Base-by-base conservation (phyloP, 495 filamentous ascomycete species). In the Lasiosphaeria hispida region DNA sequence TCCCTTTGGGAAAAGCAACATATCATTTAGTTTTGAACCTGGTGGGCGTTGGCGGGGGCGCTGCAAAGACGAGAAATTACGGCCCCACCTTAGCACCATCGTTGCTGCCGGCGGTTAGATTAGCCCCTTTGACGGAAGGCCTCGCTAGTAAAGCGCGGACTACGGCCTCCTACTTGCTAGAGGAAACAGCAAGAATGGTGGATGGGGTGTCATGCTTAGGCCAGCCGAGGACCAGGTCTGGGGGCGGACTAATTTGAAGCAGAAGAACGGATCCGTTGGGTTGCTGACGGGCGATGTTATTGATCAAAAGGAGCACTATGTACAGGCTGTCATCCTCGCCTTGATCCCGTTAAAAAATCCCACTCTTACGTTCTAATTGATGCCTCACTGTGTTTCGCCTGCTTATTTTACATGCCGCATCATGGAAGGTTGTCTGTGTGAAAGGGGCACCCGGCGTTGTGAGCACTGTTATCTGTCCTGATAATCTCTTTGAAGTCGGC, bases 141-240 rank as follows among this genome's bases (percentile, higher is more conserved):
- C n/a, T n/a, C n/a, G n/a, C n/a, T n/a, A n/a, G 67, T 23, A 65
- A 62, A 51, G 67, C 67, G 38, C 67, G 67, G 10, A 70, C 65
- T 8, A 61, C 63, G 37, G 53, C 62, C 10, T 70, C 57, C 38
- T 72, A 63, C 49, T 59, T 65, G 3, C 62, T 61, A 1, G 36
- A 57, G 34, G 65, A 70, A 52, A 58, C 53, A 19, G 42, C 61
- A 0, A 35, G 38, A 17, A 33, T 69, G 23, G 43, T 69, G 10
- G 23, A 49, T 38, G 52, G 65, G 67, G 23, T 13, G 59, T 64
- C 55, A 64, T 67, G 51, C 17, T 69, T 35, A 64, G 67, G 6
- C 38, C 50, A 7, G 67, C 67, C 2, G 62, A 65, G 33, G 59
- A 67, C 15, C 13, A 52, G 11, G 51, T 67, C 14, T 65, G 62